Evolutionary conservation across 1,284 basidiomycete genomes (phyloP), one percentile per base, ranked within the genome.

Genomic region (Heterobasidion irregulare): DNA sequence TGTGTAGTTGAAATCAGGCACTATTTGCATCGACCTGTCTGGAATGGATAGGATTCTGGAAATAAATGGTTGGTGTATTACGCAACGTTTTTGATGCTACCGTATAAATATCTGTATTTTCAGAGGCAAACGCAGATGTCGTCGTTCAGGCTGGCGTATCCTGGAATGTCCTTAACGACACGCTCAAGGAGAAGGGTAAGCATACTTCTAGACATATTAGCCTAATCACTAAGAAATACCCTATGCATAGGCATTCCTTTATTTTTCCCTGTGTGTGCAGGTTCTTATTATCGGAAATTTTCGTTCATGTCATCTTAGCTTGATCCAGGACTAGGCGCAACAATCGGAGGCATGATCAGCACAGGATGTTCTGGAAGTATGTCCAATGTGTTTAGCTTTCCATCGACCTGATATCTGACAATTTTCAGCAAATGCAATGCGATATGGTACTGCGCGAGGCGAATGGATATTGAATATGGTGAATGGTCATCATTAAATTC

Each of bases 91-190:
- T 26, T 26, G 26, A 26, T 26, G 26, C 26, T 26, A 26, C 26
- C 26, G 26, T 26, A 26, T 26, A 26, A 26, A 26, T 26, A 26
- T 26, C 3, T 26, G 2, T 53, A 32, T 33, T 46, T 52, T 46
- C 58, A 82, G 79, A 78, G 65, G 70, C 69, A 3, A 84, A 87
- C 61, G 82, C 83, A 7, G 92, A 94, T 66, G 74, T 91, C 44
- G 75, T 82, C 9, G 89, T 87, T 56, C 91, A 94, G 70, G 74
- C 92, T 43, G 94, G 94, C 6, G 79, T 87, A 35, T 79, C 83
- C 41, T 98, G 94, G 92, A 92, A 95, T 66, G 89, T 90, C 54
- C 81, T 98, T 56, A 98, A 98, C 64, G 73, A 75, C 18, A 74
- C 80, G 8, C 76, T 97, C 18, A 82, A 80, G 58, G 80, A 84